These are phyloP conservation scores for Alloteropsis semialata DNA, from an alignment of 176 grass and related monocot species.

Conservation along the genomic window DNA sequence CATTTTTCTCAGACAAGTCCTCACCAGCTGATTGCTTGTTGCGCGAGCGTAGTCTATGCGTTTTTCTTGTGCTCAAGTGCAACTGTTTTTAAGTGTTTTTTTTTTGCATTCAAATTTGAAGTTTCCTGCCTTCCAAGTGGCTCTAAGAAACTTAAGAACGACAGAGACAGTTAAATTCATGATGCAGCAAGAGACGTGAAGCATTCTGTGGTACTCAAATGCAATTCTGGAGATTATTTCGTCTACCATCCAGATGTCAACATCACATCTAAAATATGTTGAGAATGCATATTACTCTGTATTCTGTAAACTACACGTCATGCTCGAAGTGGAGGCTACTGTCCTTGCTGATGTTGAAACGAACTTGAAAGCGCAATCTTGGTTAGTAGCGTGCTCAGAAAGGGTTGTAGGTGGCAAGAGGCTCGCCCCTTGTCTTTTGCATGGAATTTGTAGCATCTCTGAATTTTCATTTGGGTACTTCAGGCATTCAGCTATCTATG, in stretches of 20 bases:
- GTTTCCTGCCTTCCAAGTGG: constrained; percentile 2
- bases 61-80: constrained; percentile 33
- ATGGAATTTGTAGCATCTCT: background rate
- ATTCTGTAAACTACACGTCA: constrained; percentile 7
- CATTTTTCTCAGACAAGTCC: background rate
- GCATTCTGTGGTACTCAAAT: constrained; percentile 15
- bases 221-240: constrained; percentile 15
- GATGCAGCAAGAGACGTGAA: constrained; percentile 27
- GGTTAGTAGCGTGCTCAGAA: constrained; percentile 31
- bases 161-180: constrained; percentile 12
- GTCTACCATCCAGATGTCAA: constrained; percentile 2
- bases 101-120: background rate
- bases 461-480: background rate
- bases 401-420: constrained; percentile 30
- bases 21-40: background rate
- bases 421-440: background rate
- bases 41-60: background rate
- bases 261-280: background rate
- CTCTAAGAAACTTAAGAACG: constrained; percentile 19
- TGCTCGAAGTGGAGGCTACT: constrained; percentile 28
- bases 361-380: constrained; percentile 41
- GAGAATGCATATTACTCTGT: background rate
- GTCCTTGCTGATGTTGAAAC: constrained; percentile 26
- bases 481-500: background rate
- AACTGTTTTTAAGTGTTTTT: constrained; percentile 32